Evolutionary conservation across 148 eudicot genomes (phyloP).

Genomic region (Spergularia marina): DNA sequence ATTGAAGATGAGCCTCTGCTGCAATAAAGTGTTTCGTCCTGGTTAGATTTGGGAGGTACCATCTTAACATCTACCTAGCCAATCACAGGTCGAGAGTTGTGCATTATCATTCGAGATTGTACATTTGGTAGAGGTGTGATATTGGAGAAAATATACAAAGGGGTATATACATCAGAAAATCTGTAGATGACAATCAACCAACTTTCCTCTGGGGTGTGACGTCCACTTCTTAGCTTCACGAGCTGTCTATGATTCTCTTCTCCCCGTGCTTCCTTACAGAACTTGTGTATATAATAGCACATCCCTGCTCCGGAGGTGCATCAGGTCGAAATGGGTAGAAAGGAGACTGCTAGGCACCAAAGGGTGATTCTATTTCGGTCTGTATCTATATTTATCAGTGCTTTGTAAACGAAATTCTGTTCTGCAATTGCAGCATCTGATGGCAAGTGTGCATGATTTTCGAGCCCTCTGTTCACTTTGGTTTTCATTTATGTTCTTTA

Average conservation of each 20-base stretch:
- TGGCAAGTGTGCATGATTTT: slow-evolving; percentile 5
- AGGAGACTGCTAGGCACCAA: neutral
- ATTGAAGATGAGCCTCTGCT: slow-evolving; percentile 29
- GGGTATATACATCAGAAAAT: slow-evolving; percentile 2
- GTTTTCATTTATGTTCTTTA: neutral
- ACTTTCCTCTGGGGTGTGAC: slow-evolving; percentile 7
- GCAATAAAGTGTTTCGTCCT: slow-evolving; percentile 9
- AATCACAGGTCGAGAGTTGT: neutral
- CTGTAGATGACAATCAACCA: slow-evolving; percentile 4
- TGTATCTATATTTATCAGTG: slow-evolving; percentile 13
- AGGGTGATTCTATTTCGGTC: slow-evolving; percentile 6
- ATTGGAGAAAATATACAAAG: slow-evolving; percentile 5
- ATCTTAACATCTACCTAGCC: neutral
- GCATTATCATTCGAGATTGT: slow-evolving; percentile 13
- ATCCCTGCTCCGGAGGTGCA: slow-evolving; percentile 16
- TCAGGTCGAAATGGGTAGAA: neutral
- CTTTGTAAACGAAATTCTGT: slow-evolving; percentile 5
- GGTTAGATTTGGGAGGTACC: slow-evolving; percentile 12
- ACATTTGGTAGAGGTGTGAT: slow-evolving; percentile 24
- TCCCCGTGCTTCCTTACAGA: too few species aligned
- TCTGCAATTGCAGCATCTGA: slow-evolving; percentile 14
- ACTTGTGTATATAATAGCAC: slow-evolving; percentile 24
- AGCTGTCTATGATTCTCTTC: slow-evolving; percentile 1
- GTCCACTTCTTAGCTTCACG: neutral
- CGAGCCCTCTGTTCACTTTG: neutral